These are phyloP conservation scores for Calonectria leucothoes DNA, from an alignment of 2,329 filamentous ascomycete species.

Conservation along the genomic window DNA sequence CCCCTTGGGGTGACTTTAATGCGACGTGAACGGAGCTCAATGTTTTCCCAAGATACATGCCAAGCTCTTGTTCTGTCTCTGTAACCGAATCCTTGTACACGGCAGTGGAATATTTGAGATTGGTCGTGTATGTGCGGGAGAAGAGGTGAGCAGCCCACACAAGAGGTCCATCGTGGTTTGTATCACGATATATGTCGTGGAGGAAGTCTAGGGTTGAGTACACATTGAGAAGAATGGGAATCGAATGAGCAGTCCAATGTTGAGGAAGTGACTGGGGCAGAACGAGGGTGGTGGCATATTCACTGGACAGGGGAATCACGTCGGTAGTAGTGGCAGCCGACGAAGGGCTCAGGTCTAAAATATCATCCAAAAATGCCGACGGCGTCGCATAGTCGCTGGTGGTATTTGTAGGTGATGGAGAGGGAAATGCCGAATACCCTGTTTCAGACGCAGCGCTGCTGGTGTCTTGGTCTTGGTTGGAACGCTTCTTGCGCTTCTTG, in stretches of 20 bases:
- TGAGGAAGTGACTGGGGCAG: conserved; percentile 43
- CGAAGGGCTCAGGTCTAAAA: conserved; percentile 8
- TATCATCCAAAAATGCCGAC: conserved; percentile 17
- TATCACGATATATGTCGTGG: conserved; percentile 41
- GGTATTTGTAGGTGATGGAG: conserved; percentile 18
- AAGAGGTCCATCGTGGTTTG: conserved; percentile 47
- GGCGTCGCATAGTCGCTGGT: conserved; percentile 23
- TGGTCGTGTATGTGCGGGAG: conserved; percentile 53
- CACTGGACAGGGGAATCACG: conserved; percentile 16
- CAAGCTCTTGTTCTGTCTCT: conserved; percentile 48
- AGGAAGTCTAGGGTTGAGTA: conserved; percentile 52
- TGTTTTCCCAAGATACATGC: conserved; percentile 50
- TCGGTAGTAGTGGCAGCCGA: conserved; percentile 19
- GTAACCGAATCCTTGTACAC: conserved; percentile 37
- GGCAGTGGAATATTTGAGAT: conserved; percentile 48
- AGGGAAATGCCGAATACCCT: conserved; percentile 20
- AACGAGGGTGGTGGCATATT: conserved; percentile 10
- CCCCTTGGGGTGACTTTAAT: conserved; percentile 43
- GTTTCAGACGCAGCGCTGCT: conserved; percentile 14
- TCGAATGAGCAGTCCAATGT: conserved; percentile 53
- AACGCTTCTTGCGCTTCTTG: conserved; percentile 47
- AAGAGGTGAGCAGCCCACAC: conserved; percentile 54
- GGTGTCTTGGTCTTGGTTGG: conserved; percentile 27
- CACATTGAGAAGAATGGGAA: conserved; percentile 53
- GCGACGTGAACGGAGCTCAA: conserved; percentile 53